phyloP scores from a whole-genome alignment of 257 asterid species.

The Echium plantagineum region DNA sequence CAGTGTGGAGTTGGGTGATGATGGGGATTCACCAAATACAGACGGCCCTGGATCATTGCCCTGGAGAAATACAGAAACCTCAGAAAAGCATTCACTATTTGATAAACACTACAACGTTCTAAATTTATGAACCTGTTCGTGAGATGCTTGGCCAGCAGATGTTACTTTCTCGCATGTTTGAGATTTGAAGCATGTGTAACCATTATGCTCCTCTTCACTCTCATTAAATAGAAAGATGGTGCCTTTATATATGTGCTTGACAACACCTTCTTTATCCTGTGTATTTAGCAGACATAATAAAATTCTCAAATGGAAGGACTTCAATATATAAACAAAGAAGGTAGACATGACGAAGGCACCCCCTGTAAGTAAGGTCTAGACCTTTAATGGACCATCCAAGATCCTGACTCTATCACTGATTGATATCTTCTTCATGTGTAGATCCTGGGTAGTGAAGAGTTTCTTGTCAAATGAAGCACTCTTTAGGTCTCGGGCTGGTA shows the following conservation, averaged over 20 bases:
- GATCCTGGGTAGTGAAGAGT: slow-evolving; percentile 64
- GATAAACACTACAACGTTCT: too few relatives aligned
- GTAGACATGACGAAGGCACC: slow-evolving; percentile 4
- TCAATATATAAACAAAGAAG: slow-evolving; percentile 6
- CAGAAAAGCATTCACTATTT: not conserved
- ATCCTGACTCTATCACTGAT: slow-evolving; percentile 58
- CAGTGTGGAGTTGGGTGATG: slow-evolving; percentile 75
- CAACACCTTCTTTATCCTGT: slow-evolving; percentile 79
- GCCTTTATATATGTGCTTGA: slow-evolving; percentile 77
- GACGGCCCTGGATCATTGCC: slow-evolving; percentile 45
- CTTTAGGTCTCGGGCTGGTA: slow-evolving; percentile 51
- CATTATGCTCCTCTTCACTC: slow-evolving; percentile 49
- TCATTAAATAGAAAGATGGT: slow-evolving; percentile 59
- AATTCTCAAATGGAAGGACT: not conserved
- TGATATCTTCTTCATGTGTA: slow-evolving; percentile 46
- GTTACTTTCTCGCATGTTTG: slow-evolving; percentile 62
- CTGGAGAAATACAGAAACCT: slow-evolving; percentile 24
- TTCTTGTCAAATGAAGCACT: slow-evolving; percentile 79
- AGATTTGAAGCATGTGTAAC: slow-evolving; percentile 63
- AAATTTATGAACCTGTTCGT: slow-evolving; percentile 46
- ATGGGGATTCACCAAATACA: slow-evolving; percentile 42
- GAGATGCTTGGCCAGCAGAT: slow-evolving; percentile 29
- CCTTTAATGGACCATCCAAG: slow-evolving; percentile 83
- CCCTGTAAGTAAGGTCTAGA: slow-evolving; percentile 14
- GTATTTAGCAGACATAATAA: slow-evolving; percentile 9